phyloP scores from a whole-genome alignment of 108 stramenopile species.

The Fragilariopsis cylindrus region DNA sequence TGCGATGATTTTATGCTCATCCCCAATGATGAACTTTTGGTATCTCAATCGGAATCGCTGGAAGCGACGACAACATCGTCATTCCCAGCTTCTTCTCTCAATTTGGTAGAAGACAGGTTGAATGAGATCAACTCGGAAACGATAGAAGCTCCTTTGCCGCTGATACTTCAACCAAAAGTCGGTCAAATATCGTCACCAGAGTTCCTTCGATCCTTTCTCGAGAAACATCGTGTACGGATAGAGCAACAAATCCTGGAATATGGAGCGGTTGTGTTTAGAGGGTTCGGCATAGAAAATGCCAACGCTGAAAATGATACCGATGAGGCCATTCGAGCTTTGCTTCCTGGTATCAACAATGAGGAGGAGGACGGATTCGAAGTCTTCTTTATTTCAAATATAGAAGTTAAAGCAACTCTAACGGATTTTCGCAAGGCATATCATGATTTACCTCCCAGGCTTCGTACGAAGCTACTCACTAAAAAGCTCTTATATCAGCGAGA shows the following conservation, averaged over 20 bases:
- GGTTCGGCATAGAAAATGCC: conserved; percentile 37
- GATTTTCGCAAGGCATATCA: conserved; percentile 44
- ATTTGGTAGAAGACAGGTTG: too few relatives aligned
- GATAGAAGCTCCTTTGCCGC: not conserved
- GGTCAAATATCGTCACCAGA: not conserved
- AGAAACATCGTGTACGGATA: conserved; percentile 39
- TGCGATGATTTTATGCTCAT: not conserved
- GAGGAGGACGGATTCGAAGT: not conserved
- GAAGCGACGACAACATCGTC: too few relatives aligned
- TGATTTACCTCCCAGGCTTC: conserved; percentile 30
- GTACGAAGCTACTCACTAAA: conserved; percentile 33
- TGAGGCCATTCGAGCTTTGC: not conserved
- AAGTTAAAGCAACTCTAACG: conserved; percentile 37
- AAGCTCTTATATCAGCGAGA: conserved; percentile 47
- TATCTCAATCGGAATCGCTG: too few relatives aligned
- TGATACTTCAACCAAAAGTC: conserved; percentile 1
- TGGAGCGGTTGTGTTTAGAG: conserved; percentile 54
- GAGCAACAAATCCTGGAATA: conserved; percentile 36
- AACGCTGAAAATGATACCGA: conserved; percentile 5
- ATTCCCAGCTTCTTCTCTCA: too few relatives aligned
- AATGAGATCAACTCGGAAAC: too few relatives aligned
- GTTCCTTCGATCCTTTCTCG: conserved; percentile 18
- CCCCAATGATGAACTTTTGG: too few relatives aligned
- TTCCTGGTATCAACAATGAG: not conserved
- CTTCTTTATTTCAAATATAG: not conserved